These are phyloP conservation scores for Leucogyrophana mollusca DNA, from an alignment of 768 basidiomycete genomes.

Conservation along the genomic window DNA sequence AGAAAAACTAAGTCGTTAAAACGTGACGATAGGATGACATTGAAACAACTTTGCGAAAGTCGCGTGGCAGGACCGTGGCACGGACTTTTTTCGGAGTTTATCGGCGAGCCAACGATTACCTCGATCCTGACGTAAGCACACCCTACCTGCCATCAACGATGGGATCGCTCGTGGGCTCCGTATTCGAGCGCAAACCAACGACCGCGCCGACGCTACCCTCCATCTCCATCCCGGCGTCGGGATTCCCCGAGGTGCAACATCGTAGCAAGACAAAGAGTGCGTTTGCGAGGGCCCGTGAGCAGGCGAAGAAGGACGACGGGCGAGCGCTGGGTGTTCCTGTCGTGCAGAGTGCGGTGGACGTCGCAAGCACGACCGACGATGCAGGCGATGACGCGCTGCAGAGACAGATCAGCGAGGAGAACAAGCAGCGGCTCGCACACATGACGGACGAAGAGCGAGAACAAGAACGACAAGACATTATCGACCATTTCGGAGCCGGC, in stretches of 20 bases:
- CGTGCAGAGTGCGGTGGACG: slow-evolving; percentile 24
- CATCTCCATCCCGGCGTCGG: slow-evolving; percentile 32
- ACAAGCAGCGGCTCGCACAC: slow-evolving; percentile 52
- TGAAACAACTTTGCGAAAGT: no score
- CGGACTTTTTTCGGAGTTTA: no score
- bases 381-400: slow-evolving; percentile 43
- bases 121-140: no score
- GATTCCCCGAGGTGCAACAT: slow-evolving; percentile 66
- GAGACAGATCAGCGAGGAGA: slow-evolving; percentile 63
- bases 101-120: no score
- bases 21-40: no score
- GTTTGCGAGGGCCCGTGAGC: slow-evolving; percentile 51
- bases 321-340: slow-evolving; percentile 15
- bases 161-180: slow-evolving; percentile 38
- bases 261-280: slow-evolving; percentile 52
- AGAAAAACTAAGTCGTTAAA: no score
- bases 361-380: slow-evolving; percentile 8
- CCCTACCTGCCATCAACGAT: no score
- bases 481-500: slow-evolving; percentile 71
- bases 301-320: slow-evolving; percentile 18
- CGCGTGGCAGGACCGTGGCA: no score
- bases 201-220: slow-evolving; percentile 22
- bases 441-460: slow-evolving; percentile 77
- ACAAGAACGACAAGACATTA: slow-evolving; percentile 60
- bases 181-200: slow-evolving; percentile 40